Conservation (phyloP, 331 rosid species). For the Cydonia oblonga region DNA sequence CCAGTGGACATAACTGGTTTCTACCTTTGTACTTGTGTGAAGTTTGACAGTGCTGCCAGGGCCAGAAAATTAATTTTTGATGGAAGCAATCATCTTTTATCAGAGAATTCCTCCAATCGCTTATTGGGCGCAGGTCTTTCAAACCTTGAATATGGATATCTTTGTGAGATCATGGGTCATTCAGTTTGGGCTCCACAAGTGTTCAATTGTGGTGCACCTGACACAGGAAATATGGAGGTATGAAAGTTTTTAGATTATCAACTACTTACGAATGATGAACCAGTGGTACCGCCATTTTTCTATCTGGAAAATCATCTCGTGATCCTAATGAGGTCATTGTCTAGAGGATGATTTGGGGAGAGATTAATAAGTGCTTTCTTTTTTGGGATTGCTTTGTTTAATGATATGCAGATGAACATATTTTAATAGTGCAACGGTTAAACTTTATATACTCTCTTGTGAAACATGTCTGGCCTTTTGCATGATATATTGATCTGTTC, state of each 20-base stretch:
- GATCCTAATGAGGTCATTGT: background rate
- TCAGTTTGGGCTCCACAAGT: slow-evolving; percentile 96
- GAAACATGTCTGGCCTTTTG: background rate
- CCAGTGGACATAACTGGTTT: background rate
- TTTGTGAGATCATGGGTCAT: slow-evolving; percentile 95
- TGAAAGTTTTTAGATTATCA: slow-evolving; percentile 12
- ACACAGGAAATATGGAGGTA: slow-evolving; percentile 99
- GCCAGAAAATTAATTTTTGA: slow-evolving; percentile 52
- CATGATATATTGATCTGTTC: slow-evolving; percentile 6
- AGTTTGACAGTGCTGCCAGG: slow-evolving; percentile 89
- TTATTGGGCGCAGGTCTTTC: slow-evolving; percentile 87
- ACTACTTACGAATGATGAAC: slow-evolving; percentile 8
- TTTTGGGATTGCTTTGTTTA: background rate
- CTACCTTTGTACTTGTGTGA: slow-evolving; percentile 21
- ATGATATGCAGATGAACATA: background rate
- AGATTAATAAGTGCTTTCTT: background rate
- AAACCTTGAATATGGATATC: slow-evolving; percentile 93
- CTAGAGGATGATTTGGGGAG: background rate
- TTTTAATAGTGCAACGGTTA: background rate
- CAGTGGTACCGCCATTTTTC: background rate
- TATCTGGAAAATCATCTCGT: background rate
- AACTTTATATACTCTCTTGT: background rate
- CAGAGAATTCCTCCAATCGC: slow-evolving; percentile 30
- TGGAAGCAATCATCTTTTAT: slow-evolving; percentile 37
- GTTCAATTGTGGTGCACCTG: slow-evolving; percentile 90